Base-by-base conservation (phyloP, 768 basidiomycete genomes). In the Dioszegia hungarica region DNA sequence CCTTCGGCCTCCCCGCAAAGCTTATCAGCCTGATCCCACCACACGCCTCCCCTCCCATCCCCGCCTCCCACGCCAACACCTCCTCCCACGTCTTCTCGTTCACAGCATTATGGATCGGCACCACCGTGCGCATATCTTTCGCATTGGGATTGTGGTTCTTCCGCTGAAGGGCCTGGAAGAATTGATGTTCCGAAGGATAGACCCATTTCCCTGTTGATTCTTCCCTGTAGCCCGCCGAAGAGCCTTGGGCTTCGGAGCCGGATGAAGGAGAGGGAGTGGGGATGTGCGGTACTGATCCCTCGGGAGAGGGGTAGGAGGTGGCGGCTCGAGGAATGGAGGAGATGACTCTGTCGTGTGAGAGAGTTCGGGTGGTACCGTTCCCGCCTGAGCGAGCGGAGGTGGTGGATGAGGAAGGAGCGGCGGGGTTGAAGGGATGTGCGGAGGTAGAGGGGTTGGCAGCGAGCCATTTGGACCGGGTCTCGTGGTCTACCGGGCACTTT, bases 41-140 rank as follows among this genome's bases (percentile, higher is more conserved):
- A 71, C 92, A 97, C 43, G 78, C 79, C 41, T 89, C 87, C 12
- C 88, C 87, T 34, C 92, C 92, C 68, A 85, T 81, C 1, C 86
- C 85, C 11, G 78, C 77, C 75, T 93, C 90, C 90, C 90, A 94
- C 60, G 82, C 82, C 74, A 89, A 71, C 24, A 94, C 80, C 75
- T 90, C 86, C 19, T 79, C 77, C 90, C 90, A 94, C 2, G 89
- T 87, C 52, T 86, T 85, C 78, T 98, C 95, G 74, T 99, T 99
- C 53, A 98, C 95, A 34, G 94, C 94, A 72, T 99, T 99, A 77
- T 99, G 95, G 47, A 99, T 99, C 14, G 93, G 94, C 20, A 99
- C 91, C 68, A 99, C 86, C 27, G 89, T 87, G 68, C 82, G 84
- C 93, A 98, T 97, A 78, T 98, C 94, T n/a, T 81, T 73, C 20